These are phyloP conservation scores for Penicillium odoratum DNA, from an alignment of 495 filamentous ascomycete genomes.

Conservation along the genomic window DNA sequence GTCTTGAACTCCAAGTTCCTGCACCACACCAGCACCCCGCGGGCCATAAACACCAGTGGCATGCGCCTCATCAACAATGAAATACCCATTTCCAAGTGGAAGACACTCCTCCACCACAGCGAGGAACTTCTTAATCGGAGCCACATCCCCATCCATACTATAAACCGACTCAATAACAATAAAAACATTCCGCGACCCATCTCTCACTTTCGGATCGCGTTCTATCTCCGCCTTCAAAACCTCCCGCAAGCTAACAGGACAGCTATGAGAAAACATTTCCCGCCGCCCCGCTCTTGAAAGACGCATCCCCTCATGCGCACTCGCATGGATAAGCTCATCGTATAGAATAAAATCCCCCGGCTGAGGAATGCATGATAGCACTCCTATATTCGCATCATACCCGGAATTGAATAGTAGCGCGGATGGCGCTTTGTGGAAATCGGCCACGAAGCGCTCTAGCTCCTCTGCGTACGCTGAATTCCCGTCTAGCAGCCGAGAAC, in stretches of 20 bases:
- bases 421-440: constrained; percentile 62
- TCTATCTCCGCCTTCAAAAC: constrained; percentile 40
- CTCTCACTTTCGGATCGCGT: constrained; percentile 28
- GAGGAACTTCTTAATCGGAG: constrained; percentile 61
- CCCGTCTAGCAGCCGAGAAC: constrained; percentile 56
- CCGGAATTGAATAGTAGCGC: constrained; percentile 78
- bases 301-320: constrained; percentile 77
- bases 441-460: constrained; percentile 63
- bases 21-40: constrained; percentile 65
- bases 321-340: constrained; percentile 77
- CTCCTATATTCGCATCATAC: constrained; percentile 72
- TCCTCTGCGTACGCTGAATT: constrained; percentile 64
- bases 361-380: constrained; percentile 67
- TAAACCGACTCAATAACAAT: constrained; percentile 76
- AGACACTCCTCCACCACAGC: constrained; percentile 55
- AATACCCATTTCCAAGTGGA: constrained; percentile 58
- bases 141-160: constrained; percentile 81
- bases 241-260: constrained; percentile 38
- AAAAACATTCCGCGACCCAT: constrained; percentile 50
- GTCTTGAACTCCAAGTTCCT: constrained; percentile 63
- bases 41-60: constrained; percentile 66
- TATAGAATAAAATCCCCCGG: constrained; percentile 68
- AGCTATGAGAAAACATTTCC: constrained; percentile 64
- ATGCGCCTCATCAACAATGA: constrained; percentile 82
- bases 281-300: constrained; percentile 53